Evolutionary conservation across 257 asterid genomes (phyloP).

Genomic region (Scutellaria baicalensis): DNA sequence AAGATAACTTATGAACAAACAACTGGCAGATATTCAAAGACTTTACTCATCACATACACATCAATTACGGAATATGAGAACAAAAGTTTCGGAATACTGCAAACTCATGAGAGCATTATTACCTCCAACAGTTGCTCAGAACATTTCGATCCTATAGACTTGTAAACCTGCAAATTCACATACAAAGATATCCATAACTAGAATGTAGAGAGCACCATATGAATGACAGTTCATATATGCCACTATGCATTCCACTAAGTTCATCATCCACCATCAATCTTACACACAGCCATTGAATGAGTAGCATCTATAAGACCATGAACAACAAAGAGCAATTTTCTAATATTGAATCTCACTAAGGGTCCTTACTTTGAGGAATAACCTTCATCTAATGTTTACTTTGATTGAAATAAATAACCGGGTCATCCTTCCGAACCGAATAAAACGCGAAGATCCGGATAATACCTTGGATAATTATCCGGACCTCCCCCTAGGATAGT

Average conservation of each 20-base stretch:
- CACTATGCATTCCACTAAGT: not conserved
- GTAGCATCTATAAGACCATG: not conserved
- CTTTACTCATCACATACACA: not conserved
- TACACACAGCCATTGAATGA: not conserved
- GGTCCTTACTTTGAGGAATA: too few species aligned
- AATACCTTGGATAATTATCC: too few species aligned
- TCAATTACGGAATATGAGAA: not conserved
- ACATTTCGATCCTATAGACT: constrained; percentile 57
- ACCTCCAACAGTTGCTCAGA: constrained; percentile 76
- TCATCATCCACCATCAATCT: not conserved
- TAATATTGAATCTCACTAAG: not conserved
- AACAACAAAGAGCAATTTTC: not conserved
- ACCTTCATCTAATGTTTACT: too few species aligned
- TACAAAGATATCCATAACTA: not conserved
- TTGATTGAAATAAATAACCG: too few species aligned
- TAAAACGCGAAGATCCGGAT: too few species aligned
- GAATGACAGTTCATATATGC: not conserved
- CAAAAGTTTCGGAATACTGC: not conserved
- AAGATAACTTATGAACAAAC: not conserved
- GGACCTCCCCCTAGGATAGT: too few species aligned
- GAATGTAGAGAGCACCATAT: not conserved
- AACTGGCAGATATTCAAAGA: not conserved
- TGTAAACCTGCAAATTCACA: constrained; percentile 57
- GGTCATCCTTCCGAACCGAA: too few species aligned
- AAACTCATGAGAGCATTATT: constrained; percentile 7